A percentile compares a stretch with the other conserved stretches of the same genome.
These are phyloP conservation scores for Inonotus obliquus DNA, from an alignment of 1,284 basidiomycete species.

Conservation along the genomic window DNA sequence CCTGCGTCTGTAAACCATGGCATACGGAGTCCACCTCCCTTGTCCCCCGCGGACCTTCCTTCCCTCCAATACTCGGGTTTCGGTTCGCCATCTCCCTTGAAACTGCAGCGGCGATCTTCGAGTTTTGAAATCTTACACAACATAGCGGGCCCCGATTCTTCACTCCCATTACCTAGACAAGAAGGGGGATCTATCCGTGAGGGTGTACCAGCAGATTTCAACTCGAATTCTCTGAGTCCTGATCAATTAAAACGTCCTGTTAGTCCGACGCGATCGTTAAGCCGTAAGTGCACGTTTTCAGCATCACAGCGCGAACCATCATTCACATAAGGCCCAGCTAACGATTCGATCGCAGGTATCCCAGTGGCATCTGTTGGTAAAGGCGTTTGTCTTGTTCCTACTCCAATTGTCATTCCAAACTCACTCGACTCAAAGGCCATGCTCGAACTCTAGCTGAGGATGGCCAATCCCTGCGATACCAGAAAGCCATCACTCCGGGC, in stretches of 20 bases:
- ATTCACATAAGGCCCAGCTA: not conserved
- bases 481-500: conserved; percentile 26
- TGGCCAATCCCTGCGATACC: conserved; percentile 34
- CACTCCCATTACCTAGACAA: conserved; percentile 58
- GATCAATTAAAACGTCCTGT: conserved; percentile 47
- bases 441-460: conserved; percentile 77
- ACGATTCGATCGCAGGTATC: conserved; percentile 49
- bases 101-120: conserved; percentile 48
- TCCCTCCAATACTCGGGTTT: conserved; percentile 33
- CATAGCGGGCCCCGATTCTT: conserved; percentile 70
- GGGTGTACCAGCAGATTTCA: conserved; percentile 62
- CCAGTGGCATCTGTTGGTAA: conserved; percentile 75
- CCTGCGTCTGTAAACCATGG: conserved; percentile 38
- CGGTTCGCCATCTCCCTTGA: conserved; percentile 28
- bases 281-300: conserved; percentile 51
- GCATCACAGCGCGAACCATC: conserved; percentile 21
- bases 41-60: conserved; percentile 30
- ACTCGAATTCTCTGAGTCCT: conserved; percentile 33
- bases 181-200: conserved; percentile 51
- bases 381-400: conserved; percentile 19
- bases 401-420: conserved; percentile 18
- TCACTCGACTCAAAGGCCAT: conserved; percentile 49
- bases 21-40: conserved; percentile 37
- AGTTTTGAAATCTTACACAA: conserved; percentile 68
- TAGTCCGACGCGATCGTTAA: conserved; percentile 73